Base-by-base conservation (phyloP, 305 asterid genomes). In the Fraxinus floribunda region DNA sequence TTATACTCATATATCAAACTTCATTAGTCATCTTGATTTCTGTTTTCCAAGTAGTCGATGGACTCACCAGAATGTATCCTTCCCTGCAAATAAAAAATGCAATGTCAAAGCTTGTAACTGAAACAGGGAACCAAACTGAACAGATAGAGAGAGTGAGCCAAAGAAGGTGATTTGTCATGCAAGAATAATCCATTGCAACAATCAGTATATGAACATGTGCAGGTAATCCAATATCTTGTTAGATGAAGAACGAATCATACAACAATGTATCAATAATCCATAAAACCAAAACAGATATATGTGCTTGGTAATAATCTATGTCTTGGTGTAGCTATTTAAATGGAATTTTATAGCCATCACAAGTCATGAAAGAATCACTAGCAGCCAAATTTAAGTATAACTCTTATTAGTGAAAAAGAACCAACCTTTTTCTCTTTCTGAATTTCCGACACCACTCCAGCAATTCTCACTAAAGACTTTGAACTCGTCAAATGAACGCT, bases 401-500 rank as follows among this genome's bases (percentile, higher is more conserved):
- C 35, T 66, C 1, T 41, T 10, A 70, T 32, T 22, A 62, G 8
- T 4, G 70, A 36, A 78, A 76, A 73, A 29, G 84, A 81, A 81
- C 91, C 70, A 75, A 91, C 98, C 97, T 94, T 96, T 89, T 94
- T 96, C 92, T 94, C 97, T 82, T 81, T 94, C 89, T 96, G 98
- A 85, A 96, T 94, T 89, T 96, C 98, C 35, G 98, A 88, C 64
- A 96, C 80, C 86, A 96, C 99, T 85, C 98, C 98, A 15, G 94
- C 71, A 72, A 96, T 87, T 79, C 99, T 98, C 90, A 93, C 98
- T 92, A 96, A 89, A 60, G 99, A 96, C 92, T 94, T 96, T 32
- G 99, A 94, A 91, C 99, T 94, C 83, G 99, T 94, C 85, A 94
- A 84, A 85, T 96, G 97, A 80, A 96, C 97, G 72, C 97, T 92